Base-by-base conservation (phyloP, 768 basidiomycete species). In the Termitomyces sp. region DNA sequence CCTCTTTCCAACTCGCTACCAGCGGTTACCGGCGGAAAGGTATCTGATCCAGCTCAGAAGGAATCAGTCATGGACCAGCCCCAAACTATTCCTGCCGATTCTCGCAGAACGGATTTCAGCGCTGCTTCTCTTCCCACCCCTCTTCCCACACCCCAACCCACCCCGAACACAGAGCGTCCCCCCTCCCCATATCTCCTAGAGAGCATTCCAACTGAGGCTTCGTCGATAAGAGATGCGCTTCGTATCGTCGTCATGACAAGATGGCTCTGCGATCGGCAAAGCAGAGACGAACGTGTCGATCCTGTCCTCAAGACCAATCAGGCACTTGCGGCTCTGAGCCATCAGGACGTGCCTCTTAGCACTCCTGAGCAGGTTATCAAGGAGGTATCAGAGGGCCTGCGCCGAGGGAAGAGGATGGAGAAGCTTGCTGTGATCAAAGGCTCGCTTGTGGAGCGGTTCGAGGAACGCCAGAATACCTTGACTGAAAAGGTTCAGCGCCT, bases 301-400 rank as follows among this genome's bases (percentile, higher is more conserved):
- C 87, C 87, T 1, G 76, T 92, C 21, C 73, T 92, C 14, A 68
- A 78, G 61, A 78, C 82, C 31, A 91, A 91, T 66, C 73, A 73
- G 59, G 69, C 78, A 9, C 71, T 82, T 47, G 72, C 77, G 4
- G 69, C 69, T 35, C 62, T 63, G 17, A 66, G 53, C 45, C 69
- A 66, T 17, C 72, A 65, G 41, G 64, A 63, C 56, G 65, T 68
- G 35, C 65, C 67, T 25, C 63, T 66, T 41, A 69, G 71, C 43
- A 71, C 72, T 52, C 74, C 77, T 44, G 77, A 77, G 45, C 68
- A 69, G 14, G 66, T 85, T 25, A 70, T 87, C 7, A 72, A 77
- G 50, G 82, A 84, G 38, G 68, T 85, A 50, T 69, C 74, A 37
- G 64, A 68, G 46, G 76, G 73, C 32, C 63, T 70, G 35, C 73